phyloP scores from a whole-genome alignment of 2,329 filamentous ascomycete genomes.

The Trichoderma asperellum region DNA sequence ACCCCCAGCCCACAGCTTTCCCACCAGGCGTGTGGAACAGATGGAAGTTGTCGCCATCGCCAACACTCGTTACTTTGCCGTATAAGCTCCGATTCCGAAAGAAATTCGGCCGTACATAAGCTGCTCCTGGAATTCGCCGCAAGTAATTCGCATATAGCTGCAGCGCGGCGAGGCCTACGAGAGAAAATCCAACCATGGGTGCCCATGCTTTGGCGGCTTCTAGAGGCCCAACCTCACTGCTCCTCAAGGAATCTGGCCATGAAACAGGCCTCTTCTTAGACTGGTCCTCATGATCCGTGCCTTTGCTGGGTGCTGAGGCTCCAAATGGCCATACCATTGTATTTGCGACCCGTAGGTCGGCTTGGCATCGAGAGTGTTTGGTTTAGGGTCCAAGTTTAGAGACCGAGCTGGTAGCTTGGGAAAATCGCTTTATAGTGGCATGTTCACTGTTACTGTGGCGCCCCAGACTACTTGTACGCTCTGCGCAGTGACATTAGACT shows the following conservation, averaged over 20 bases:
- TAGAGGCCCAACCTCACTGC: slow-evolving; percentile 37
- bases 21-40: slow-evolving; percentile 96
- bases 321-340: slow-evolving; percentile 50
- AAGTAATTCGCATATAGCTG: slow-evolving; percentile 75
- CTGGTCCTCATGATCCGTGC: slow-evolving; percentile 33
- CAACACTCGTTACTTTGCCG: slow-evolving; percentile 88
- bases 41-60: slow-evolving; percentile 95
- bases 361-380: slow-evolving; percentile 16
- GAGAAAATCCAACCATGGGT: slow-evolving; percentile 44
- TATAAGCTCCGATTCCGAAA: slow-evolving; percentile 78
- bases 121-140: slow-evolving; percentile 78
- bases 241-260: slow-evolving; percentile 47
- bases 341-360: slow-evolving; percentile 39
- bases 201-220: slow-evolving; percentile 47
- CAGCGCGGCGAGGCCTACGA: slow-evolving; percentile 45
- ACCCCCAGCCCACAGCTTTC: slow-evolving; percentile 85
- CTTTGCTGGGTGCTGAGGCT: slow-evolving; percentile 37
- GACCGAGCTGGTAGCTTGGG: not conserved
- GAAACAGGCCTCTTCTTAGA: slow-evolving; percentile 39
- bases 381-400: not conserved
- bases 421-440: slow-evolving; percentile 5
- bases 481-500: slow-evolving; percentile 1
- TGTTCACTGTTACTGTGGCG: not conserved
- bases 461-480: not conserved
- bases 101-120: slow-evolving; percentile 72